Evolutionary conservation across 495 filamentous ascomycete genomes (phyloP).

Genomic region (Aspergillus indologenus): DNA sequence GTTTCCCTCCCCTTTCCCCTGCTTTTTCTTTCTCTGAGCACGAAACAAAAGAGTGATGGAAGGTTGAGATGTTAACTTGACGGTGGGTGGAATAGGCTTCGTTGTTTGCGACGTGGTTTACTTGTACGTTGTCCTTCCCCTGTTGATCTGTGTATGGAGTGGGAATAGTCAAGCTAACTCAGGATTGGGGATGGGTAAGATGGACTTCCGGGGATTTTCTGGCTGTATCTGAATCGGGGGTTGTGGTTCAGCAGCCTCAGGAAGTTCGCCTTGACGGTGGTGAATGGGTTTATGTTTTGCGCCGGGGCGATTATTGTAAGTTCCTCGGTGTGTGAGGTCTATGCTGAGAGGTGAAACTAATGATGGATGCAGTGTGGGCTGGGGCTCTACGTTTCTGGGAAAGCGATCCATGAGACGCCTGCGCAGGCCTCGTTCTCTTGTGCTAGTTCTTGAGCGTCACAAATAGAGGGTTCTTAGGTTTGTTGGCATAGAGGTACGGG

Average conservation of each 20-base stretch:
- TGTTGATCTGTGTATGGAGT: no score
- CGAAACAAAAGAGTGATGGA: no score
- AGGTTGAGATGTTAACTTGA: no score
- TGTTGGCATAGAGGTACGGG: no score
- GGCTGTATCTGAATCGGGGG: conserved; percentile 39
- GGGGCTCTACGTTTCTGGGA: conserved; percentile 32
- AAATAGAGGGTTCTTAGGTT: no score
- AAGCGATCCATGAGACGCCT: conserved; percentile 22
- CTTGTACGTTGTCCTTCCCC: not conserved
- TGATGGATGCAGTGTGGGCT: conserved; percentile 23
- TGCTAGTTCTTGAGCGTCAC: conserved; percentile 12
- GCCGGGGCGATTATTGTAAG: conserved; percentile 31
- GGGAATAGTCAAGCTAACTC: no score
- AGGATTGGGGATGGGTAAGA: conserved; percentile 13
- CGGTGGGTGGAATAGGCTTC: no score
- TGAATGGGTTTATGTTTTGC: conserved; percentile 29
- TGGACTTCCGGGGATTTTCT: conserved; percentile 36
- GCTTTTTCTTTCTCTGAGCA: not conserved
- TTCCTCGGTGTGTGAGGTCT: not conserved
- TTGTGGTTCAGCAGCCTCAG: conserved; percentile 17
- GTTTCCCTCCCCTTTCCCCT: not conserved
- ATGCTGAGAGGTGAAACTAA: not conserved
- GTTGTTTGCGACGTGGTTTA: conserved; percentile 29
- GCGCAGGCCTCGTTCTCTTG: conserved; percentile 24
- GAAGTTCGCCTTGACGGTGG: conserved; percentile 31